phyloP scores from a whole-genome alignment of 371 early-diverging fungal species.

The Synchytrium microbalum region DNA sequence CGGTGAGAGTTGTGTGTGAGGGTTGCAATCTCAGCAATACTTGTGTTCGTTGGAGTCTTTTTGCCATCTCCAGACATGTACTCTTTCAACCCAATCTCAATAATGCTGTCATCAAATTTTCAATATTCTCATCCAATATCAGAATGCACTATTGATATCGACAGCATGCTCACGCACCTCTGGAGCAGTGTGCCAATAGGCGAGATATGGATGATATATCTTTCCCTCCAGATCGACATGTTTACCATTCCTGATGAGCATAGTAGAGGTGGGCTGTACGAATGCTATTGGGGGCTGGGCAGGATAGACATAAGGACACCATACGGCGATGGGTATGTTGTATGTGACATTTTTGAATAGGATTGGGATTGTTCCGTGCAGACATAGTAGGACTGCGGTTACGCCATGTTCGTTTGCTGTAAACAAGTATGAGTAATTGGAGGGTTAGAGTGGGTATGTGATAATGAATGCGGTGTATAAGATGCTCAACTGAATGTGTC shows the following conservation, averaged over 20 bases:
- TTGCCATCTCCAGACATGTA: no score
- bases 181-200: conserved; percentile 43
- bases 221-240: conserved; percentile 78
- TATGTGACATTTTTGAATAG: conserved; percentile 70
- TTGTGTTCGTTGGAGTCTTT: no score
- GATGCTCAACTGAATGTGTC: conserved; percentile 57
- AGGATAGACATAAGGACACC: conserved; percentile 82
- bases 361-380: conserved; percentile 76
- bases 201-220: conserved; percentile 75
- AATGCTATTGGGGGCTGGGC: conserved; percentile 68
- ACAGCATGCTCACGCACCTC: conserved; percentile 13
- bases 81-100: no score
- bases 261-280: conserved; percentile 79
- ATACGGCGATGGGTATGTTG: conserved; percentile 86
- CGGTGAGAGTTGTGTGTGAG: no score
- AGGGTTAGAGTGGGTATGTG: no score
- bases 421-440: conserved; percentile 23
- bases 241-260: conserved; percentile 70
- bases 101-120: no score
- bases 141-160: no score
- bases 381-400: conserved; percentile 61
- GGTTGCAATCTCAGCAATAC: no score
- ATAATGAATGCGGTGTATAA: background rate
- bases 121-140: no score
- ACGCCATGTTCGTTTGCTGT: conserved; percentile 58